phyloP scores from a whole-genome alignment of 1,284 basidiomycete genomes.

The Cystobasidiaceae sp. region DNA sequence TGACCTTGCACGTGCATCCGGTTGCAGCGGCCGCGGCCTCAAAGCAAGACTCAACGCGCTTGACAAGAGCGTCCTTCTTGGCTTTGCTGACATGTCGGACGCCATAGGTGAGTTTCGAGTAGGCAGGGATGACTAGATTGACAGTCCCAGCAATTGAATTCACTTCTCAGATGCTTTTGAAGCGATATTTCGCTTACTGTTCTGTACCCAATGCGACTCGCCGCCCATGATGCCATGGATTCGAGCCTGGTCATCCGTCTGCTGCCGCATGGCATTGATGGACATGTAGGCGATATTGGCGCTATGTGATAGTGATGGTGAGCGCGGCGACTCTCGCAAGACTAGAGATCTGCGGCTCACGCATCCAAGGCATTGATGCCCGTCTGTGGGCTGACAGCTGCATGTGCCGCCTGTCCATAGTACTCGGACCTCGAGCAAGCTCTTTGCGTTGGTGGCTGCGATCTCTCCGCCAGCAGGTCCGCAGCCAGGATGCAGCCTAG shows the following conservation, averaged over 20 bases:
- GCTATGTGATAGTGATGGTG: not conserved
- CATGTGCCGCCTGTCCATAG: slow-evolving; percentile 54
- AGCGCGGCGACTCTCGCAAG: not conserved
- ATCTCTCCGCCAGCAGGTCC: slow-evolving; percentile 31
- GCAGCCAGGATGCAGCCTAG: not conserved
- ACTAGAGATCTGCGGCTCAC: not conserved
- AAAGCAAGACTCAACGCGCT: not conserved
- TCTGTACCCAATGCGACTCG: not conserved
- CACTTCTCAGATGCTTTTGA: not conserved
- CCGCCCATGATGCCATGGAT: slow-evolving; percentile 58
- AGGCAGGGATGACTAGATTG: not conserved
- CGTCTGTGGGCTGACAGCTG: slow-evolving; percentile 71
- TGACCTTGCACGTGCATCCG: not conserved
- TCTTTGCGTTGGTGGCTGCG: slow-evolving; percentile 37
- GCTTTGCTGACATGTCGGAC: not conserved
- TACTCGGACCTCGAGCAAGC: slow-evolving; percentile 39
- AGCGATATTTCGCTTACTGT: not conserved
- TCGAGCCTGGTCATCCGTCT: slow-evolving; percentile 59
- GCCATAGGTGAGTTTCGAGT: not conserved
- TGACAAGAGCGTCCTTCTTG: not conserved
- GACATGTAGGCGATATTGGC: slow-evolving; percentile 58
- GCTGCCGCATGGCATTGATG: slow-evolving; percentile 68
- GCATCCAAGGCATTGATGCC: slow-evolving; percentile 60
- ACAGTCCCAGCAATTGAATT: not conserved
- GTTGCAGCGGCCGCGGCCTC: not conserved